phyloP scores from a whole-genome alignment of 2,329 filamentous ascomycete species.

The Claviceps capensis region DNA sequence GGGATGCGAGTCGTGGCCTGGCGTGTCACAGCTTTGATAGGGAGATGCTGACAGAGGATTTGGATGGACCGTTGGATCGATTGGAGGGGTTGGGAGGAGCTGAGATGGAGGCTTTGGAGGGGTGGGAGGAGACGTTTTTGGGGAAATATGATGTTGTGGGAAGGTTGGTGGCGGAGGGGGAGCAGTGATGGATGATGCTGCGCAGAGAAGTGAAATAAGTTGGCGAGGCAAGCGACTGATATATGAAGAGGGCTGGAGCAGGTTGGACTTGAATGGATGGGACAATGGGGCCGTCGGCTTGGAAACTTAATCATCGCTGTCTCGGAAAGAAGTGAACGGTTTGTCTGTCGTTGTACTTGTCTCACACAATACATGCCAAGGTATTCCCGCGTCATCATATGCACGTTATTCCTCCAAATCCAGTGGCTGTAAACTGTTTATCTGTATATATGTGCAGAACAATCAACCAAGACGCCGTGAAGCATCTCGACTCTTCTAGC shows the following conservation, averaged over 20 bases:
- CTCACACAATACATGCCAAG: too few relatives aligned
- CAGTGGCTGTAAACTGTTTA: too few relatives aligned
- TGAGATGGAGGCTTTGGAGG: conserved; percentile 68
- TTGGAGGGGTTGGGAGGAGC: conserved; percentile 58
- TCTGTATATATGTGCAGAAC: too few relatives aligned
- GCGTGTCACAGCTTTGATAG: conserved; percentile 88
- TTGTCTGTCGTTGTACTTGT: too few relatives aligned
- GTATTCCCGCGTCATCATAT: too few relatives aligned
- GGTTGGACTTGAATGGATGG: too few relatives aligned
- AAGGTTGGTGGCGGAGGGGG: conserved; percentile 50
- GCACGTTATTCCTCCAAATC: too few relatives aligned
- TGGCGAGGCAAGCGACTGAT: not conserved
- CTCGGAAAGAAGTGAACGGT: too few relatives aligned
- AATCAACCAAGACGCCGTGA: too few relatives aligned
- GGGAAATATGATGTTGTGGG: conserved; percentile 96
- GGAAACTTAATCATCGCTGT: too few relatives aligned
- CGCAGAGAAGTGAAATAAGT: not conserved
- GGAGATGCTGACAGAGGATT: conserved; percentile 85
- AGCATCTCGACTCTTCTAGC: too few relatives aligned
- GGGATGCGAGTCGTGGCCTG: conserved; percentile 78
- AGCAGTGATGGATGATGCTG: conserved; percentile 16
- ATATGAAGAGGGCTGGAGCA: not conserved
- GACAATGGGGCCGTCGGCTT: too few relatives aligned
- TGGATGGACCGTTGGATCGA: conserved; percentile 69
- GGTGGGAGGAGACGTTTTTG: conserved; percentile 86